Base-by-base conservation (phyloP, 345 rosid genomes). In the Mercurialis annua region DNA sequence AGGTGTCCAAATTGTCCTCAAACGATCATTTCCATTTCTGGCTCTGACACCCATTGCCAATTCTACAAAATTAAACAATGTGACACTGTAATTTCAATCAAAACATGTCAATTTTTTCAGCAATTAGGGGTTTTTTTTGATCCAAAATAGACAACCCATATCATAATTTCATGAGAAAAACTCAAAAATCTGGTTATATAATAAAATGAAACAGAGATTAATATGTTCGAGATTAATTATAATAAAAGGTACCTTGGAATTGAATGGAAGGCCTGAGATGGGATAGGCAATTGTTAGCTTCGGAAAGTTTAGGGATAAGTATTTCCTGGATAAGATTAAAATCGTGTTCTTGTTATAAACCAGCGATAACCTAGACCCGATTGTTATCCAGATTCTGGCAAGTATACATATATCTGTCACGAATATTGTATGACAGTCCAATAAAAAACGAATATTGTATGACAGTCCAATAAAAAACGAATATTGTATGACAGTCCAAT, bases 1-100 rank as follows among this genome's bases (percentile, higher is more conserved):
- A 24, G 86, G 90, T 1, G 95, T 87, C 96, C 96, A 92, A 65
- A 86, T 79, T 11, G 96, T 92, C 82, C 96, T 84, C 50, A 81
- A 63, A 18, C 89, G 83, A 62, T 83, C 88, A 24, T 67, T 68
- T 0, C 78, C 65, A 47, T 49, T 76, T 30, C 75, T 77, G 11
- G 80, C 71, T 23, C 68, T 71, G 42, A 69, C 55, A 17, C 80
- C 83, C 87, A 83, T 81, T 26, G 8, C 57, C 8, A n/a, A 36
- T 36, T 30, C 38, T 16, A 0, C 8, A 46, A 26, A 18, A 12
- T 21, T 21, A 31, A 12, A 24, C 17, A 42, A 27, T 43, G 34
- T 29, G 8, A 10, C 20, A 31, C 50, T 38, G 20, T 33, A 23
- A 36, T 5, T 11, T 23, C 64, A 60, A 11, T 33, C 18, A 62